Evolutionary conservation across 1,284 basidiomycete genomes (phyloP).

Genomic region (Amylostereum areolatum): DNA sequence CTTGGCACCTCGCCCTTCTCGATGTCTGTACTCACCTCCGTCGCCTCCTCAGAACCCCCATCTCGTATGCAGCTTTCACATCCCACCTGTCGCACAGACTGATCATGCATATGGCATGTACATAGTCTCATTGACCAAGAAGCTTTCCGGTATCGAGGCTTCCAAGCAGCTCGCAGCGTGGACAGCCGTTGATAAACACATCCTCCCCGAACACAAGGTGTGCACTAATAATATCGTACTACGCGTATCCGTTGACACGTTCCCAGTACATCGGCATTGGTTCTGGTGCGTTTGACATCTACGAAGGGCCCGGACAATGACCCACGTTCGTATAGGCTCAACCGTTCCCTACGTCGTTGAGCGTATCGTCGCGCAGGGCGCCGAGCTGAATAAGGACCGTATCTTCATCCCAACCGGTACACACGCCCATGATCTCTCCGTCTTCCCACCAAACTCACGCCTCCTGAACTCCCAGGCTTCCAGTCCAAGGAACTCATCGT

Average conservation of each 20-base stretch:
- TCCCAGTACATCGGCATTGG: constrained; percentile 84
- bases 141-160: constrained; percentile 50
- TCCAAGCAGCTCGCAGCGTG: constrained; percentile 92
- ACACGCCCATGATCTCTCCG: constrained; percentile 11
- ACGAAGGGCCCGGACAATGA: too few species aligned
- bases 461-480: constrained; percentile 57
- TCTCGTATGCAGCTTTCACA: too few species aligned
- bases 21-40: too few species aligned
- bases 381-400: constrained; percentile 68
- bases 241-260: constrained; percentile 4
- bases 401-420: constrained; percentile 87
- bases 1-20: too few species aligned
- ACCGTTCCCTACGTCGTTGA: constrained; percentile 99
- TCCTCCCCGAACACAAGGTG: constrained; percentile 80
- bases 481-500: constrained; percentile 96
- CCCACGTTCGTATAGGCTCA: constrained; percentile 49
- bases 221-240: constrained; percentile 15
- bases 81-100: too few species aligned
- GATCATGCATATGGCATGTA: too few species aligned
- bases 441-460: not conserved
- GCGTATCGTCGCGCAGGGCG: constrained; percentile 84
- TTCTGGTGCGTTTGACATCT: constrained; percentile 46
- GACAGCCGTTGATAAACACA: constrained; percentile 90
- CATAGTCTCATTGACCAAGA: not conserved
- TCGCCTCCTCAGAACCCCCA: too few species aligned